Base-by-base conservation (phyloP, 2,329 filamentous ascomycete genomes). In the Ophidiomyces ophidiicola region DNA sequence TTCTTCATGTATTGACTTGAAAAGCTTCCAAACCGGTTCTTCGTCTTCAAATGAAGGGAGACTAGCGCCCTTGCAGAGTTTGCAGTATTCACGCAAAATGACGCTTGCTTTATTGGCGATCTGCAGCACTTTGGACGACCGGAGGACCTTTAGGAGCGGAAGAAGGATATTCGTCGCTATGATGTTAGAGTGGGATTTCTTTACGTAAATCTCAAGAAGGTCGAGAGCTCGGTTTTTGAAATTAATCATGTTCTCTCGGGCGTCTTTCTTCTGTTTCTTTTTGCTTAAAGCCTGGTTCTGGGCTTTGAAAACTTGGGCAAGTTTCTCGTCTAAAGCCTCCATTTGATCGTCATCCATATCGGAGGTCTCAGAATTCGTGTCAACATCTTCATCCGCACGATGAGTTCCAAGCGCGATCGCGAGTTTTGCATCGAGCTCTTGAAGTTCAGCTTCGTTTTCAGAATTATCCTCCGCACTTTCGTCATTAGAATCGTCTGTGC, bases 271-370 rank as follows among this genome's bases (percentile, higher is more conserved):
- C 54, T 90, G 79, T 60, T 87, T 82, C 64, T 87, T 90, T 54
- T 81, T 80, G 56, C 71, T 78, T 1, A 67, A 64, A 11, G 66
- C 67, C 57, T 84, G 79, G 48, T 74, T 75, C 34, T 79, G 77
- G 48, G 87, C 78, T 48, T 78, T 77, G 69, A 96, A 92, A 45
- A 94, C 84, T 46, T 83, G 82, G 36, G 78, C 76, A 3, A 98
- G 74, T 54, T 88, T 80, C 7, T 74, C 73, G 52, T 96, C 88
- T 11, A 96, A 68, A 3, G 78, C 78, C 63, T 94, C 78, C 90
- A 96, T 96, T 56, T 94, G 81, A 12, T 88, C 86, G 61, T 96
- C 88, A 45, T 85, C 81, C 86, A 98, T 94, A 60, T 94, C 84
- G 2, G 74, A 77, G 6, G 72, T 72, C 20, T 76, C 76, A 1